A percentile compares a stretch with the other conserved stretches of the same genome.
phyloP scores from a whole-genome alignment of 1,284 basidiomycete genomes.

The Ceratobasidium sp. region DNA sequence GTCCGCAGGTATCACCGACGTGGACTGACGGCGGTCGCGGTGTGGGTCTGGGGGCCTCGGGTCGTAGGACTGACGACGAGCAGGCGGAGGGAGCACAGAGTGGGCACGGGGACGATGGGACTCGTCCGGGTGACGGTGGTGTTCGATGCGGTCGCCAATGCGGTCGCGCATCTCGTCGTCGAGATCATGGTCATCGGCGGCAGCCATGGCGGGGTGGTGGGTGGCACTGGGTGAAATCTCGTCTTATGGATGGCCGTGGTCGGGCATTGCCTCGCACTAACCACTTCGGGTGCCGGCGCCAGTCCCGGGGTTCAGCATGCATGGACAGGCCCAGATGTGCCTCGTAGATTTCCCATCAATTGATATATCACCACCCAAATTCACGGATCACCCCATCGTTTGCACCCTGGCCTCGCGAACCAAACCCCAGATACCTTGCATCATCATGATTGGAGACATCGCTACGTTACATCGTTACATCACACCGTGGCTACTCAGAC shows the following conservation, averaged over 20 bases:
- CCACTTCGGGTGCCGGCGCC: not conserved
- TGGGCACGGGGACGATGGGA: slow-evolving; percentile 26
- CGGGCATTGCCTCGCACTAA: slow-evolving; percentile 8
- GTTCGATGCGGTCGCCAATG: slow-evolving; percentile 7
- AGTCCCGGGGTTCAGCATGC: not conserved
- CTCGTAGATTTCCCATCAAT: not conserved
- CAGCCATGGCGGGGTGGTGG: slow-evolving; percentile 11
- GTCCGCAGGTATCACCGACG: not conserved
- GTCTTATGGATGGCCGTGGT: slow-evolving; percentile 3
- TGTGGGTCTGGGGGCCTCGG: slow-evolving; percentile 5
- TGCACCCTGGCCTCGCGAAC: not conserved
- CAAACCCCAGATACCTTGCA: not conserved
- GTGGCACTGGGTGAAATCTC: not conserved
- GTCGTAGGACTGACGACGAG: slow-evolving; percentile 15
- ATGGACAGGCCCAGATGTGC: slow-evolving; percentile 2
- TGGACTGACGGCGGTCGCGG: slow-evolving; percentile 23
- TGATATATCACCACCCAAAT: not conserved
- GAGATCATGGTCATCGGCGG: not conserved
- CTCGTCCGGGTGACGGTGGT: slow-evolving; percentile 5
- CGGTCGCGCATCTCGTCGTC: slow-evolving; percentile 28
- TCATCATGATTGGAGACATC: not conserved
- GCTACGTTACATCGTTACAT: slow-evolving; percentile 3
- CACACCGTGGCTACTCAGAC: not conserved
- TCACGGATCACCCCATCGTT: not conserved
- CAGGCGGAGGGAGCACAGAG: slow-evolving; percentile 29